A percentile compares a stretch with the other conserved stretches of the same genome.
Conservation (phyloP, 371 early-diverging fungal genomes). For the Massospora cicadina region DNA sequence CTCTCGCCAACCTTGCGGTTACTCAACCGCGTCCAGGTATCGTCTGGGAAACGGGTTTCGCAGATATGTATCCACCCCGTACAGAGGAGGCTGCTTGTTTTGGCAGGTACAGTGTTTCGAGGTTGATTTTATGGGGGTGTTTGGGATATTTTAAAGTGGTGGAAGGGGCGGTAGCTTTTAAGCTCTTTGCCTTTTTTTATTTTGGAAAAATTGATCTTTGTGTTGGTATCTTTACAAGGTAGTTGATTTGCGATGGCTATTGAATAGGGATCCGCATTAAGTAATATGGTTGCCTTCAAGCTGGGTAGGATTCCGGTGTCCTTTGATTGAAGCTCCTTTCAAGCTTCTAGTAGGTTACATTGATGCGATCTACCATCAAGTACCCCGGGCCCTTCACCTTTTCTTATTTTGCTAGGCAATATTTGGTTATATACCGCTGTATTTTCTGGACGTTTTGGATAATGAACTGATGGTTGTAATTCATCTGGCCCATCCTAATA, state of each 20-base stretch:
- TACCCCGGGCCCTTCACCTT: too few species aligned
- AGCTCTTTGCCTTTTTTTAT: not conserved
- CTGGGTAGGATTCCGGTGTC: too few species aligned
- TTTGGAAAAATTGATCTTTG: not conserved
- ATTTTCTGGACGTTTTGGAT: too few species aligned
- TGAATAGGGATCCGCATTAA: not conserved
- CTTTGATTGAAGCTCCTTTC: too few species aligned
- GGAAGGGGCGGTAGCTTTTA: not conserved
- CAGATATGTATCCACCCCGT: not conserved
- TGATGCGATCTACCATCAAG: too few species aligned
- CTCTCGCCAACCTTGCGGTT: not conserved
- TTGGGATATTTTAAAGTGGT: not conserved
- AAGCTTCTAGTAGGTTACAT: too few species aligned
- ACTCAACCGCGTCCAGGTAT: not conserved
- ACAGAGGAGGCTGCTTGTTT: not conserved
- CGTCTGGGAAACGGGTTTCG: not conserved
- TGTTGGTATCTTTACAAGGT: not conserved
- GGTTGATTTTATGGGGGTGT: too few species aligned
- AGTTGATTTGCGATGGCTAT: not conserved
- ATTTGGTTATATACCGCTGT: too few species aligned
- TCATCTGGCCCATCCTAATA: too few species aligned
- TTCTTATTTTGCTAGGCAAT: too few species aligned
- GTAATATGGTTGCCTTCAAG: not conserved
- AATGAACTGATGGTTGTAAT: too few species aligned
- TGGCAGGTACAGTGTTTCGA: not conserved